Conservation (phyloP, 352 stramenopile species). For the Discostella stelligera region DNA sequence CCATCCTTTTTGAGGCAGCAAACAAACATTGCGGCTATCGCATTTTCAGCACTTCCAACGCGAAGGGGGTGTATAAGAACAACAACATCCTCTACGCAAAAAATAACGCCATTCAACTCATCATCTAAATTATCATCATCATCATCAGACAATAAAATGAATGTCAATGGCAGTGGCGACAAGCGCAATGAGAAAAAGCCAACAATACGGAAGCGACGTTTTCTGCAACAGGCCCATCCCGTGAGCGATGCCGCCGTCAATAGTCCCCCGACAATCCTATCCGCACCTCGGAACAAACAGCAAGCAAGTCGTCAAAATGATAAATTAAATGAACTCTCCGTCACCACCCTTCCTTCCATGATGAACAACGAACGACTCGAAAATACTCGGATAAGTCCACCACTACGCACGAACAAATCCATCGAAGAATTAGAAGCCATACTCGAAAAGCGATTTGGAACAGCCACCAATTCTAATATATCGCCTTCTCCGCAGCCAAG, state of each 20-base stretch:
- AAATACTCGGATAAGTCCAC: slow-evolving; percentile 1
- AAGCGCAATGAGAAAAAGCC: not conserved
- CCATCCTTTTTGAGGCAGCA: not conserved
- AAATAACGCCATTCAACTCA: not conserved
- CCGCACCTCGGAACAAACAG: not conserved
- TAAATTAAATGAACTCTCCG: not conserved
- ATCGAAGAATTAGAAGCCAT: slow-evolving; percentile 74
- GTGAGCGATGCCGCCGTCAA: not conserved
- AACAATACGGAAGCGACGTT: not conserved
- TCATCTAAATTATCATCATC: not conserved
- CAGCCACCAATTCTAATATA: slow-evolving; percentile 10
- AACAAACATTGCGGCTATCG: not conserved
- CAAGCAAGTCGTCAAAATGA: not conserved
- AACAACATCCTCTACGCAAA: not conserved
- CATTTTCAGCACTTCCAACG: not conserved
- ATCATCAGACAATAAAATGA: not conserved
- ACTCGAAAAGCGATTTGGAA: slow-evolving; percentile 65
- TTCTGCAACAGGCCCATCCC: not conserved
- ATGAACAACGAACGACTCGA: not conserved
- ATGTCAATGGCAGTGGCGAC: not conserved
- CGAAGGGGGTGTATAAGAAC: not conserved
- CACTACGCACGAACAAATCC: slow-evolving; percentile 46
- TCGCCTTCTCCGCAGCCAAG: slow-evolving; percentile 8
- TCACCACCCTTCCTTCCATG: not conserved
- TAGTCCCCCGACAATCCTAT: not conserved